Base-by-base conservation (phyloP, 2,329 filamentous ascomycete species). In the Aspergillus sp. region DNA sequence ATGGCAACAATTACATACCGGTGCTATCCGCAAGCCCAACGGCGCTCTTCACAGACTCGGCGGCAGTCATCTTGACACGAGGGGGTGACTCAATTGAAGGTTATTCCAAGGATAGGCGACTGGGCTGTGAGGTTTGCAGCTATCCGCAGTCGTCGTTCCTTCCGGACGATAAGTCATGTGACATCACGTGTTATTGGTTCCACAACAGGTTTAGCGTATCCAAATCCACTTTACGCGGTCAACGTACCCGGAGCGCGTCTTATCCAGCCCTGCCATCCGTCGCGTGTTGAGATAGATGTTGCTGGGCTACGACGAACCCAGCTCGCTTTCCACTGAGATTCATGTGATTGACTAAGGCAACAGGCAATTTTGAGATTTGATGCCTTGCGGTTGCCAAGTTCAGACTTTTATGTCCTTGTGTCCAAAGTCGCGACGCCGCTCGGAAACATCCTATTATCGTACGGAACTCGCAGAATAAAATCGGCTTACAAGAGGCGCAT, bases 21-120 rank as follows among this genome's bases (percentile, higher is more conserved):
- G 71, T 68, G 59, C 70, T 70, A 58, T 77, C 75, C 38, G 70
- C 76, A 39, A 82, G 72, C 58, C 82, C 81, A 54, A 81, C 75
- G 64, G 78, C 77, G 57, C 78, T 79, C 70, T 83, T 82, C 61
- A 82, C 73, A 57, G 78, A 73, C 70, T 83, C 80, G 39, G 67
- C 68, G 67, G 81, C 75, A 58, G 80, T 81, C 80, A 82, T 82
- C 53, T 70, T 75, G 67, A 44, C 52, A 52, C 55, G 36, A 53
- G 58, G 50, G 56, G 59, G 62, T 47, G 58, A 49, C 61, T 61
- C 57, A 60, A 50, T 55, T 47, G 47, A 47, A 27, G 50, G 58
- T 62, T 53, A 54, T 61, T 58, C 57, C 62, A 51, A 52, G 61
- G 64, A 63, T 59, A 60, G 59, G 57, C 56, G 55, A 62, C 61